Evolutionary conservation across 306 rosid species (phyloP), one percentile per base, ranked within the genome.

Genomic region (Datisca glomerata): DNA sequence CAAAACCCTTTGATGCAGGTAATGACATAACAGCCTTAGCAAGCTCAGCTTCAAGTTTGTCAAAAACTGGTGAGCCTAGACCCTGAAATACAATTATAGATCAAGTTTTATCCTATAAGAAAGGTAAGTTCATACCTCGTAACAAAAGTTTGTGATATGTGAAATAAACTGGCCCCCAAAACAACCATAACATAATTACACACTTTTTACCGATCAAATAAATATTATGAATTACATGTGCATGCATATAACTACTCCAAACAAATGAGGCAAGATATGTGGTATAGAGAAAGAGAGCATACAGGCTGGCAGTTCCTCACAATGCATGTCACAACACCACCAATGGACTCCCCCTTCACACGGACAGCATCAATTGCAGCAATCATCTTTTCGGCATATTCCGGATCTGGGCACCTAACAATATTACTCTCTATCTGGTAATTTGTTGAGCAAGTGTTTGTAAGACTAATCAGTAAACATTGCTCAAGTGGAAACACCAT

Each of bases 1-100:
- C 85, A 39, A 91, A 91, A 19, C 98, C 96, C 73, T 91, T 91
- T 21, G 98, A 80, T 66, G 98, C 96, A 35, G 98, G 98, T 70
- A 91, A 59, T 51, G 98, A 91, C 92, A 91, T 71, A n/a, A 31
- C 64, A 61, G 86, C 94, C 68, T 91, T 84, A 47, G 96, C 94
- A 60, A 84, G 57, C 63, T 84, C 86, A 43, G 96, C 98, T 68
- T 91, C 98, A 42, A 91, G 94, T 75, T 91, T 91, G 69, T 84
- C 96, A 69, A 84, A 91, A 14, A 91, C 96, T 15, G 98, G 98
- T 0, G 98, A 91, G 45, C 98, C 96, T 64, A 91, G 98, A 46
- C 98, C 98, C 96, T 91, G 67, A 24, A 21, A 31, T 12, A 14
- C 24, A 10, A 14, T 43, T 4, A 8, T 4, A 3, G 47, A 23